Base-by-base conservation (phyloP, 768 basidiomycete genomes). In the Cystofilobasidium ferigula region DNA sequence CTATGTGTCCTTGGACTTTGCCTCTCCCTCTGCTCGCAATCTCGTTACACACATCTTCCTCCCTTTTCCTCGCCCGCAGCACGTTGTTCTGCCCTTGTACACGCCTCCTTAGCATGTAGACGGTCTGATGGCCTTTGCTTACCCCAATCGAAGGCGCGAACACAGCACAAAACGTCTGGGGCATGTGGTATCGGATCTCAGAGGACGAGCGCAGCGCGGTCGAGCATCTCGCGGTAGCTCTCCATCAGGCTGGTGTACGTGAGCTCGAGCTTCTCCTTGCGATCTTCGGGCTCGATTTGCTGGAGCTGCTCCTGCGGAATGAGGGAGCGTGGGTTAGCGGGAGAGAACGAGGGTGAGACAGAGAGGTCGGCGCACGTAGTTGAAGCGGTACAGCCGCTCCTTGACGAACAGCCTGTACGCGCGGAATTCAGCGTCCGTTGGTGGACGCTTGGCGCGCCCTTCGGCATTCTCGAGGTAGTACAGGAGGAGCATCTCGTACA, bases 371-470 rank as follows among this genome's bases (percentile, higher is more conserved):
- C 87, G 72, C 72, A 92, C 91, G 74, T 86, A 95, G 77, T 98
- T 99, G 78, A 97, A 97, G 26, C 91, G 82, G 73, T 88, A 97
- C 51, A 99, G 76, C 42, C 95, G 83, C 75, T 95, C 91, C 77
- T 99, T 99, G 73, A 94, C 70, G 61, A 32, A 78, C 75, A 99
- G 75, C 61, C 94, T 80, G 75, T 86, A 95, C 13, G 86, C 84
- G 61, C 80, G 83, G 70, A 79, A 28, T 28, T 54, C 51, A 12
- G 26, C 51, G 9, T 32, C 51, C 1, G 51, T 32, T 6, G 51
- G 26, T 48, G 45, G 7, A 26, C 28, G 26, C 4, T 10, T 75
- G 30, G 79, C 78, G 30, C 77, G 78, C 61, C 77, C 69, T 72
- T 93, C 85, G 3, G 76, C 72, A 6, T 82, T 79, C 70, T 91